A percentile compares a stretch with the other conserved stretches of the same genome.
phyloP scores from a whole-genome alignment of 2,329 filamentous ascomycete species.

The Calonectria crousiana region DNA sequence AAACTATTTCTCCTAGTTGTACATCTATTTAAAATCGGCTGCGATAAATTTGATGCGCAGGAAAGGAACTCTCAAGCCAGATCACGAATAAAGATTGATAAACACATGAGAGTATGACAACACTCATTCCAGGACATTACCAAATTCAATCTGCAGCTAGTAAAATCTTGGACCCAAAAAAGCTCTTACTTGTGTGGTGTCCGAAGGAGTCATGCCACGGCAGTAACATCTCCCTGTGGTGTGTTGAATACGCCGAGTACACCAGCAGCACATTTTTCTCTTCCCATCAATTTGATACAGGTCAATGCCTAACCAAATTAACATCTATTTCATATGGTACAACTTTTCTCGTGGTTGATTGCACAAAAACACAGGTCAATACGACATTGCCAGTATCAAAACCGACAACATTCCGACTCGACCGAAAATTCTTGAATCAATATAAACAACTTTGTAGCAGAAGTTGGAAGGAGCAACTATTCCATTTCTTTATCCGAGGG shows the following conservation, averaged over 20 bases:
- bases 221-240: not conserved
- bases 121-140: not conserved
- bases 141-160: not conserved
- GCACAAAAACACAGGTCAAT: not conserved
- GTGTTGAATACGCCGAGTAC: not conserved
- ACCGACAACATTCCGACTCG: not conserved
- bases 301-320: not conserved
- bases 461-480: not conserved
- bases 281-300: not conserved
- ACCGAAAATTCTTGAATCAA: not conserved
- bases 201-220: not conserved
- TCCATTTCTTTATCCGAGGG: not conserved
- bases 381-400: not conserved
- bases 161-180: not conserved
- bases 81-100: not conserved
- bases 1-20: not conserved
- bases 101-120: not conserved
- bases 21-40: not conserved
- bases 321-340: not conserved
- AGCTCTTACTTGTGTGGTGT: not conserved
- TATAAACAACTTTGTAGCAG: not conserved
- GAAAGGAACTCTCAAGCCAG: not conserved
- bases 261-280: not conserved
- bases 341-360: not conserved
- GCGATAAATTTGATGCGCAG: not conserved